Evolutionary conservation across 805 yeast genomes (phyloP).

Genomic region (Debaryomyces tyrocola): DNA sequence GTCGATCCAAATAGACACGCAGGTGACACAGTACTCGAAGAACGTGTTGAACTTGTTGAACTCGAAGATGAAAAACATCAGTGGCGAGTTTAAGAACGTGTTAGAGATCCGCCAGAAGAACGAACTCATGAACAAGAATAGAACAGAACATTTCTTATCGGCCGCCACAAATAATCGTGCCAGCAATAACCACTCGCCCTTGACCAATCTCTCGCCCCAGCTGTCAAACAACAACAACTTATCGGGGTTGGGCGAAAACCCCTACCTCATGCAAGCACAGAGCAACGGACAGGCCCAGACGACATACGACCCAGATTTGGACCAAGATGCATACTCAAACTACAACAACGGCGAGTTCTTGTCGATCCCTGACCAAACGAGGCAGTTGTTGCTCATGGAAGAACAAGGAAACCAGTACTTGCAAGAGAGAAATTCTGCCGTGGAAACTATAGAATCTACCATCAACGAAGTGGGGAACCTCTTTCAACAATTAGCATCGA

Average conservation of each 20-base stretch:
- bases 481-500: slow-evolving; percentile 91
- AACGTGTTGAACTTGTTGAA: slow-evolving; percentile 86
- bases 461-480: slow-evolving; percentile 94
- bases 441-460: slow-evolving; percentile 95
- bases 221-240: slow-evolving; percentile 1
- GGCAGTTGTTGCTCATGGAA: slow-evolving; percentile 71
- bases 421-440: slow-evolving; percentile 84
- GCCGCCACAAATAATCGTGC: slow-evolving; percentile 31
- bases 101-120: slow-evolving; percentile 81
- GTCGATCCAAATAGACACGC: slow-evolving; percentile 50
- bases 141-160: slow-evolving; percentile 83
- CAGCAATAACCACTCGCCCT: slow-evolving; percentile 28
- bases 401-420: slow-evolving; percentile 78
- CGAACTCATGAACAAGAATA: slow-evolving; percentile 73
- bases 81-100: slow-evolving; percentile 90
- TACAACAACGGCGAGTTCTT: slow-evolving; percentile 47
- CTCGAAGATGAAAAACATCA: slow-evolving; percentile 86
- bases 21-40: slow-evolving; percentile 70
- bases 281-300: slow-evolving; percentile 8
- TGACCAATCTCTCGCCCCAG: slow-evolving; percentile 11
- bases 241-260: slow-evolving; percentile 37
- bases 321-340: slow-evolving; percentile 30
- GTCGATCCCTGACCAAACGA: slow-evolving; percentile 78
- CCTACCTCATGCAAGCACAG: slow-evolving; percentile 25
- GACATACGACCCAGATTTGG: slow-evolving; percentile 26